Conservation (phyloP, 106 monocot genomes). For the Dioscorea dumetorum region DNA sequence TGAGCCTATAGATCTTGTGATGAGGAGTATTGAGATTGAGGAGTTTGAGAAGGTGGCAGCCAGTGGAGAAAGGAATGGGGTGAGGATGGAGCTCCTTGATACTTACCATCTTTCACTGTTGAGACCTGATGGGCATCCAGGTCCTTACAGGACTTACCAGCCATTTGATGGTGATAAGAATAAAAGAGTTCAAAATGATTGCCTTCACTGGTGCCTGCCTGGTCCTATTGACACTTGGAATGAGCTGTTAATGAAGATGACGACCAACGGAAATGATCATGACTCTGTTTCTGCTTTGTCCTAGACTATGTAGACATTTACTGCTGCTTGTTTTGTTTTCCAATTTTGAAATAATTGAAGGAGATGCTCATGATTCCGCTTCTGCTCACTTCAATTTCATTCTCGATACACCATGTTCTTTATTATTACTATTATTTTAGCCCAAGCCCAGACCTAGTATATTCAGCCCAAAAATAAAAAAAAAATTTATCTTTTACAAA, state of each 20-base stretch:
- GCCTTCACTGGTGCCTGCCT: constrained; percentile 42
- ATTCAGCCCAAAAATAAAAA: too few species aligned
- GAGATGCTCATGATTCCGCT: too few species aligned
- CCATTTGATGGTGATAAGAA: constrained; percentile 37
- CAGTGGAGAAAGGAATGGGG: background rate
- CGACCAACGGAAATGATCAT: background rate
- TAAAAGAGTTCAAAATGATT: constrained; percentile 24
- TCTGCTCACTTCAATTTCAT: too few species aligned
- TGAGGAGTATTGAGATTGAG: constrained; percentile 45
- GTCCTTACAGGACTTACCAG: constrained; percentile 44
- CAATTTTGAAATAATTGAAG: too few species aligned
- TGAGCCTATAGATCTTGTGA: constrained; percentile 23
- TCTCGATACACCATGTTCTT: too few species aligned
- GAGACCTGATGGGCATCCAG: constrained; percentile 62
- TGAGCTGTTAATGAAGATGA: constrained; percentile 20
- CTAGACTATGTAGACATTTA: too few species aligned
- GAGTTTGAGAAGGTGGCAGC: constrained; percentile 32
- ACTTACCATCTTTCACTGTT: constrained; percentile 45
- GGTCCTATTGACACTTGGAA: constrained; percentile 32
- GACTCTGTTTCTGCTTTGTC: too few species aligned
- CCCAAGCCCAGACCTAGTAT: too few species aligned
- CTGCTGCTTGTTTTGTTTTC: too few species aligned
- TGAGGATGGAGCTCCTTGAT: constrained; percentile 33
- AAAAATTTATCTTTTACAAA: too few species aligned
- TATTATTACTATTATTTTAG: too few species aligned